Evolutionary conservation across 2,329 filamentous ascomycete species (phyloP).

Genomic region (Claviceps monticola): DNA sequence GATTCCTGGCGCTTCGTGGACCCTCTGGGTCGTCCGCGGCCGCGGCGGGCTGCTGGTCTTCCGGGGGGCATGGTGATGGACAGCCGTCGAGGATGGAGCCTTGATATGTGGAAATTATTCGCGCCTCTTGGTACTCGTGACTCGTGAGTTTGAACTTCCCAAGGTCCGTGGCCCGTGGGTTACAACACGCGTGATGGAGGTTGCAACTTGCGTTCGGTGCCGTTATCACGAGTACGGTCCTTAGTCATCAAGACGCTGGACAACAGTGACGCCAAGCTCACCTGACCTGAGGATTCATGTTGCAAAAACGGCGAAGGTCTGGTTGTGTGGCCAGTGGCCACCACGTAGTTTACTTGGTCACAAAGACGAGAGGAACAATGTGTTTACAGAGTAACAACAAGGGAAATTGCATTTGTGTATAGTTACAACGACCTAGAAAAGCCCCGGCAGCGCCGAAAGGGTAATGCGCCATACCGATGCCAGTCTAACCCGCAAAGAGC

Average conservation of each 20-base stretch:
- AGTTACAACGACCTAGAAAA: constrained; percentile 47
- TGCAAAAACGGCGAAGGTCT: too few relatives aligned
- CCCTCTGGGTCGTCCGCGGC: constrained; percentile 23
- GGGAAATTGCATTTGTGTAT: constrained; percentile 45
- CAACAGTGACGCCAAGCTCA: background rate
- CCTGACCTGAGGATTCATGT: background rate
- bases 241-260: constrained; percentile 4
- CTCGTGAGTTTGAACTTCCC: background rate
- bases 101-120: background rate
- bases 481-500: constrained; percentile 34
- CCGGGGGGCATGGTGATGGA: constrained; percentile 29
- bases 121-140: background rate
- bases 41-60: constrained; percentile 17
- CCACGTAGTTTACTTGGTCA: background rate
- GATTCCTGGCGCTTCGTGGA: constrained; percentile 12
- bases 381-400: constrained; percentile 15
- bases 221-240: background rate
- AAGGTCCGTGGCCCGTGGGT: background rate
- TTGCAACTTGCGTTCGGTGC: background rate
- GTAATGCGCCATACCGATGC: constrained; percentile 34
- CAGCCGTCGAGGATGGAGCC: background rate
- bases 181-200: background rate
- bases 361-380: background rate
- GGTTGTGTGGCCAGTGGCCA: too few relatives aligned
- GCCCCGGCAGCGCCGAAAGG: constrained; percentile 30